phyloP scores from a whole-genome alignment of 495 filamentous ascomycete species.

The Aspergillus hancockii region DNA sequence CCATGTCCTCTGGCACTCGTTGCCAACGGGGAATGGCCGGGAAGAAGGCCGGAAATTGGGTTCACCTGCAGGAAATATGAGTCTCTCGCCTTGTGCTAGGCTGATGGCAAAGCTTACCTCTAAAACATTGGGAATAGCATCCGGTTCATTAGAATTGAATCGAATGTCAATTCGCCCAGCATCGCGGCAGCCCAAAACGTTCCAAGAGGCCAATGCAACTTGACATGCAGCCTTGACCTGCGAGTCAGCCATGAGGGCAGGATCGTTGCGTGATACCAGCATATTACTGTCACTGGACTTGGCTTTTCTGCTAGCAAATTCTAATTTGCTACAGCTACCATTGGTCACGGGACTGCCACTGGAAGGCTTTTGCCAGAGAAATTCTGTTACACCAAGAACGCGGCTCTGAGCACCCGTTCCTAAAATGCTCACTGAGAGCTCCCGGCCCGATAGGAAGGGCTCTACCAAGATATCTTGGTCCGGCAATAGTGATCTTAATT shows the following conservation, averaged over 20 bases:
- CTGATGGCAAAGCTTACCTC: slow-evolving; percentile 10
- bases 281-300: slow-evolving; percentile 10
- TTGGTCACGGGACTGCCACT: not conserved
- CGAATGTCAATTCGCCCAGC: slow-evolving; percentile 25
- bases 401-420: slow-evolving; percentile 22
- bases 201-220: slow-evolving; percentile 19
- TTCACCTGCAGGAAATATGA: slow-evolving; percentile 1
- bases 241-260: slow-evolving; percentile 9
- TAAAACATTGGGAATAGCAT: slow-evolving; percentile 12
- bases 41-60: slow-evolving; percentile 16
- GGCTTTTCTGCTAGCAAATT: slow-evolving; percentile 12
- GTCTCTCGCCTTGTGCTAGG: not conserved
- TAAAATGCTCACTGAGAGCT: slow-evolving; percentile 27
- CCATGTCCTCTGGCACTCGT: slow-evolving; percentile 7
- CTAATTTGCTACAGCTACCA: not conserved
- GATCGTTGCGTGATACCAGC: not conserved
- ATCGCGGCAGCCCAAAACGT: slow-evolving; percentile 19
- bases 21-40: slow-evolving; percentile 12
- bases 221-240: slow-evolving; percentile 18
- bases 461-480: slow-evolving; percentile 27
- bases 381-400: slow-evolving; percentile 19
- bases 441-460: slow-evolving; percentile 24
- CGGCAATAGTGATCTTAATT: slow-evolving; percentile 14
- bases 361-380: slow-evolving; percentile 5
- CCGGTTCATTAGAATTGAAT: slow-evolving; percentile 10